Evolutionary conservation across 768 basidiomycete species (phyloP), one percentile per base, ranked within the genome.

Genomic region (Leccinum imitatum): DNA sequence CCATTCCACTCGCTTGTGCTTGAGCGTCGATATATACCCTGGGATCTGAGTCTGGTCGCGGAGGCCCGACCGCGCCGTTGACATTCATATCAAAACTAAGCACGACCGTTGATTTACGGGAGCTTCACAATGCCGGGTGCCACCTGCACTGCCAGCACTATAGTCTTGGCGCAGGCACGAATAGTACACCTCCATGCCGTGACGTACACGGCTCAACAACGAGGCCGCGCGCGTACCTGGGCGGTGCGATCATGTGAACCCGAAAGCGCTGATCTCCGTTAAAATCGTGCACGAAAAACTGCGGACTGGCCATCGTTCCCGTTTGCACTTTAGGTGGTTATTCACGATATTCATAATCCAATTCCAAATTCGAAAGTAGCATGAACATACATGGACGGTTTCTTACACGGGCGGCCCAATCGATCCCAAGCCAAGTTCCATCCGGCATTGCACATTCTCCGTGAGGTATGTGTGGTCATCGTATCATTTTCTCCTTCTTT

Each of bases 391-490:
- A n/a, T 35, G 56, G 64, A 52, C 44, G 9, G 7, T 11, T 8
- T 67, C 67, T 63, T 61, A 67, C 50, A 2, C 39, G 57, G 60
- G 4, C 35, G 41, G 15, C 64, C 65, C 47, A 41, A 48, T 52
- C n/a, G 6, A 15, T 59, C 15, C 7, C 27, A 59, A 31, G 23
- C 27, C 7, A 19, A 39, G 41, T 21, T 17, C 25, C 17, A 13
- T 8, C 56, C 23, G 31, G 31, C 10, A 23, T 6, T 47, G 17
- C 44, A 30, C 39, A 33, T 31, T 14, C 31, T 10, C 21, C 48
- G 23, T 57, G 33, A 19, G 44, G 25, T 44, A 17, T 19, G 25
- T 31, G 37, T 23, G 47, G 6, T 31, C 47, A 52, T 53, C 25
- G 21, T 27, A 27, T 27, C 6, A 17, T 2, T 31, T 31, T 33